phyloP scores from a whole-genome alignment of 805 yeast genomes.

The Danielozyma ontarioensis region DNA sequence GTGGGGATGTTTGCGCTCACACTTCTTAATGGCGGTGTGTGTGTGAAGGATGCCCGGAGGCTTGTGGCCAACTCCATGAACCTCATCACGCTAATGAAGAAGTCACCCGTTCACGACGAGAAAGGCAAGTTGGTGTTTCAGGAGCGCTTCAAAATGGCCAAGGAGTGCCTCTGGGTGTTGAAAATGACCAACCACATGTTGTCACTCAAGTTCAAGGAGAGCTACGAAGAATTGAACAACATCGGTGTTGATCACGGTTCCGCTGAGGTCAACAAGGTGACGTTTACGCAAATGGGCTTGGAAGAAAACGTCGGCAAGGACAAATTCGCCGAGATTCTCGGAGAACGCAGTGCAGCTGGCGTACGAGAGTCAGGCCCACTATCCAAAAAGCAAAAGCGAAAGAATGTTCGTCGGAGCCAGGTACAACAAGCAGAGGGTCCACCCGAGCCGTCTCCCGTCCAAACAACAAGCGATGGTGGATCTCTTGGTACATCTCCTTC shows the following conservation, averaged over 20 bases:
- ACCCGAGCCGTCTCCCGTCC: background rate
- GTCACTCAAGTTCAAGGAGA: conserved; percentile 39
- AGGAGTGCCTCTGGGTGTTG: conserved; percentile 59
- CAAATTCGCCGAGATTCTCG: conserved; percentile 14
- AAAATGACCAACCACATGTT: conserved; percentile 51
- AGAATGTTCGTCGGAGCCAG: background rate
- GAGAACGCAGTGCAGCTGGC: no score
- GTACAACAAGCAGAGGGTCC: background rate
- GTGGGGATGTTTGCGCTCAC: conserved; percentile 39
- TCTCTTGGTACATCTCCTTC: background rate
- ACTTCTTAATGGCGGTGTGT: conserved; percentile 39
- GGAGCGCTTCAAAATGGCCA: conserved; percentile 45
- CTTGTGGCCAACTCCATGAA: conserved; percentile 19
- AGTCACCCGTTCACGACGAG: conserved; percentile 25
- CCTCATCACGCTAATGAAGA: conserved; percentile 17
- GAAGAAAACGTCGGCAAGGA: conserved; percentile 8
- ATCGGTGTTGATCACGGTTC: conserved; percentile 54
- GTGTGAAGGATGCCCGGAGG: conserved; percentile 16
- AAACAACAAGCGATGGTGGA: no score
- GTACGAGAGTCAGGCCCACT: no score
- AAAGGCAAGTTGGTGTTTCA: conserved; percentile 25
- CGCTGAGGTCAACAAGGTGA: conserved; percentile 42
- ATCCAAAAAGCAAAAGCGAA: conserved; percentile 6
- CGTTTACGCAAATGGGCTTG: conserved; percentile 44
- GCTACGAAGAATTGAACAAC: conserved; percentile 28